Base-by-base conservation (phyloP, 805 yeast species). In the Lipomyces starkeyi region DNA sequence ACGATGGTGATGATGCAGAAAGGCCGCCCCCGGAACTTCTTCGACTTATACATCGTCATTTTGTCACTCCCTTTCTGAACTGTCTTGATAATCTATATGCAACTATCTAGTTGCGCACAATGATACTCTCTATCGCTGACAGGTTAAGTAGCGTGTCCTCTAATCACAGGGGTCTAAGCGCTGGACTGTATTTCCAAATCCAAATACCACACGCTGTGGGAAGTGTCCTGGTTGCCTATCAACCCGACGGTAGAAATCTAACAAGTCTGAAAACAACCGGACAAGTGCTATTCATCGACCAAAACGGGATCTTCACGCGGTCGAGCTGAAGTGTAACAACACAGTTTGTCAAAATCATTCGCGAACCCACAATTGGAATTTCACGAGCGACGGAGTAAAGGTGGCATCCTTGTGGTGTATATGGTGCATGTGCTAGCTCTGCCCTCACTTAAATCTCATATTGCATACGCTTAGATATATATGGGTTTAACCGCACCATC, bases 21-120 rank as follows among this genome's bases (percentile, higher is more conserved):
- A 3, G 68, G 68, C 47, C 68, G 62, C 4, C 53, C 53, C 7
- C 68, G 66, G 3, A n/a, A 32, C 8, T 63, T 54, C 20, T 58
- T 55, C 20, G 61, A 29, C 27, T 61, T 66, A 56, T 63, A 67
- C 34, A 65, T 9, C 8, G 58, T 49, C 64, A 63, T 63, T 20
- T 14, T 29, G n/a, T 37, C 32, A 20, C 54, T 4, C 54, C 27
- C 9, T 49, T 49, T 53, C 34, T 53, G 20, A 20, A 1, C 49
- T 6, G 20, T 8, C 49, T 43, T n/a, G 49, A 3, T 8, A n/a
- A n/a, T n/a, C 49, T 17, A 43, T 43, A 43, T 43, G 49, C 49
- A 43, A 43, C 49, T 17, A 43, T 17, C 49, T 43, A n/a, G 49
- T n/a, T 43, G 49, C 22, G 49, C 9, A n/a, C 22, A 17, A 17